Conservation (phyloP, 73 alveolate genomes). For the Paramecium pentaurelia region DNA sequence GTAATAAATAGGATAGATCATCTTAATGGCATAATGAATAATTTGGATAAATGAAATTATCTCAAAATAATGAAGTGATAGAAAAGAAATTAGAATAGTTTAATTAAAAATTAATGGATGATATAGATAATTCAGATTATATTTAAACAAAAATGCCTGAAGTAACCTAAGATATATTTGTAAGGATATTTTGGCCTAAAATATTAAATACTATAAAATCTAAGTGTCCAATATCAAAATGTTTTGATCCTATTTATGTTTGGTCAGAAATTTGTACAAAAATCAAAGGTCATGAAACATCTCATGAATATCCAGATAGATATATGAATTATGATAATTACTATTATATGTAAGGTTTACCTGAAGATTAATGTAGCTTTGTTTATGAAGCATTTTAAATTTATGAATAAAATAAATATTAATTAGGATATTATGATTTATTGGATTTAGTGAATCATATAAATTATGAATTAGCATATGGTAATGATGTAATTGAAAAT, state of each 20-base stretch:
- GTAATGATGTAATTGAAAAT: slow-evolving; percentile 48
- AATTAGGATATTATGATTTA: slow-evolving; percentile 74
- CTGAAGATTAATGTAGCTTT: background rate
- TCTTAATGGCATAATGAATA: slow-evolving; percentile 83
- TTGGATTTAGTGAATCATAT: slow-evolving; percentile 86
- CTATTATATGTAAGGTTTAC: background rate
- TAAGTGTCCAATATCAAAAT: background rate
- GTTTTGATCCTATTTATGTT: slow-evolving; percentile 58
- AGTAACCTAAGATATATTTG: slow-evolving; percentile 53
- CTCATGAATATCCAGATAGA: slow-evolving; percentile 52
- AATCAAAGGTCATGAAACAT: slow-evolving; percentile 76
- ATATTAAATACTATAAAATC: background rate
- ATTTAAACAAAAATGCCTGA: background rate
- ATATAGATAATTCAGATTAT: background rate
- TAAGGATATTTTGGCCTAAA: background rate
- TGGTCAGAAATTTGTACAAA: slow-evolving; percentile 87
- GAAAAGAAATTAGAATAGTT: slow-evolving; percentile 56
- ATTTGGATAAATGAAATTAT: slow-evolving; percentile 75
- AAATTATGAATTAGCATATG: slow-evolving; percentile 27
- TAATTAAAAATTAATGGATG: slow-evolving; percentile 43
- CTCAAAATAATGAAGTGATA: slow-evolving; percentile 63
- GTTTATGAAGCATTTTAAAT: slow-evolving; percentile 52
- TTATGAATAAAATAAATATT: slow-evolving; percentile 81
- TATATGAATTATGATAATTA: slow-evolving; percentile 21
- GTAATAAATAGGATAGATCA: slow-evolving; percentile 61